Evolutionary conservation across 2,329 filamentous ascomycete species (phyloP), one percentile per base, ranked within the genome.

Genomic region (Sporothrix inflata): DNA sequence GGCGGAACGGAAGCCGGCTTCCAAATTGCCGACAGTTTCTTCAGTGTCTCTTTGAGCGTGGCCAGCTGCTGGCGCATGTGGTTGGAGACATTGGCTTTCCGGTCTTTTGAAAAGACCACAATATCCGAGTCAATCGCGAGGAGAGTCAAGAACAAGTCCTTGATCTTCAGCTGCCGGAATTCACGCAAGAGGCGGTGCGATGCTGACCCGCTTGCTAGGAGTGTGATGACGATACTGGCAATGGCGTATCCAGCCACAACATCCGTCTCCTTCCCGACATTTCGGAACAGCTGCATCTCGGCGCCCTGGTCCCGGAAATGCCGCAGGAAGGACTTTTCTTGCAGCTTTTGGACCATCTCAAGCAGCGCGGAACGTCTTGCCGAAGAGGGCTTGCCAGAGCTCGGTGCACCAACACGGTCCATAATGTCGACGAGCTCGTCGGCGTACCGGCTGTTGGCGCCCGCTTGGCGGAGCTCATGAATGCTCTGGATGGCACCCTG

Each of bases 261-360:
- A 78, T 94, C 91, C 1, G 84, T 81, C 77, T 91, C 88, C 66
- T 84, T 83, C 0, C 84, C 85, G 11, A 92, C 83, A 55, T 88
- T 86, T 60, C 87, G 84, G 69, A 94, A 87, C 19, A 98, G 84
- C 40, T 87, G 87, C 70, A 89, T 86, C 74, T 93, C 92, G 71
- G 92, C 88, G 7, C 89, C 89, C 75, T 93, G 90, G 74, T 94
- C 90, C 24, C 92, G 86, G 76, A 97, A 94, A 74, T 92, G 90
- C 21, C 85, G 84, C 38, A 88, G 83, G 76, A 92, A 94, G 0
- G 84, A 84, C 76, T 90, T 89, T 67, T 90, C 83, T 66, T 86
- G 85, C 55, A 91, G 83, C 76, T 88, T 89, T 60, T 85, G 83
- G 1, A 86, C 86, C 55, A 91, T 79, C 74, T 91, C 89, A 4